Evolutionary conservation across 345 rosid species (phyloP).

Genomic region (Aurinia saxatilis): DNA sequence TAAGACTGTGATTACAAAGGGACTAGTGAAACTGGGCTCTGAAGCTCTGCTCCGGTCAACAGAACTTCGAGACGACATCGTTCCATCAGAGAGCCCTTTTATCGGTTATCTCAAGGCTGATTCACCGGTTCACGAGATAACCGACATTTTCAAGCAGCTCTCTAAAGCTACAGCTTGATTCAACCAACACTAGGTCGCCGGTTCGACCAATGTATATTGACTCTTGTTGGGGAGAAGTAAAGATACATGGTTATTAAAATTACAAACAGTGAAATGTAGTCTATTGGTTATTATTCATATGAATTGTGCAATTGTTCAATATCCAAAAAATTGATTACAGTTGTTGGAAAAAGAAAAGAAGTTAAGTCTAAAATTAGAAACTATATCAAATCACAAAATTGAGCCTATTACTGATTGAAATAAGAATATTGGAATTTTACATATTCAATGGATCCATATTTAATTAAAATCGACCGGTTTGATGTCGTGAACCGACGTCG

Average conservation of each 20-base stretch:
- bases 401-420: no score
- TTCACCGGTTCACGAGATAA: constrained; percentile 46
- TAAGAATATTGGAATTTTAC: no score
- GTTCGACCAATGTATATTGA: constrained; percentile 9
- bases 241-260: no score
- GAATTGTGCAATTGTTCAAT: not conserved
- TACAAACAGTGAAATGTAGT: not conserved
- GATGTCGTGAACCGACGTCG: not conserved
- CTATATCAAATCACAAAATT: no score
- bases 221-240: no score
- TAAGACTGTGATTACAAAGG: constrained; percentile 64
- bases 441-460: no score
- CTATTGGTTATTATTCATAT: not conserved
- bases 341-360: no score
- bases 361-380: no score
- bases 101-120: constrained; percentile 37
- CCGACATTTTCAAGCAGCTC: constrained; percentile 44
- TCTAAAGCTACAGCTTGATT: constrained; percentile 36
- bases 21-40: constrained; percentile 48
- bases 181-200: not conserved
- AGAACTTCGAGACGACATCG: constrained; percentile 60
- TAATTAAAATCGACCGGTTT: constrained; percentile 25
- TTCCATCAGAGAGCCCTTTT: constrained; percentile 62
- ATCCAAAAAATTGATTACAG: no score
- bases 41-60: constrained; percentile 54